Evolutionary conservation across 2,329 filamentous ascomycete species (phyloP), one percentile per base, ranked within the genome.

Genomic region (Anisogramma anomala): DNA sequence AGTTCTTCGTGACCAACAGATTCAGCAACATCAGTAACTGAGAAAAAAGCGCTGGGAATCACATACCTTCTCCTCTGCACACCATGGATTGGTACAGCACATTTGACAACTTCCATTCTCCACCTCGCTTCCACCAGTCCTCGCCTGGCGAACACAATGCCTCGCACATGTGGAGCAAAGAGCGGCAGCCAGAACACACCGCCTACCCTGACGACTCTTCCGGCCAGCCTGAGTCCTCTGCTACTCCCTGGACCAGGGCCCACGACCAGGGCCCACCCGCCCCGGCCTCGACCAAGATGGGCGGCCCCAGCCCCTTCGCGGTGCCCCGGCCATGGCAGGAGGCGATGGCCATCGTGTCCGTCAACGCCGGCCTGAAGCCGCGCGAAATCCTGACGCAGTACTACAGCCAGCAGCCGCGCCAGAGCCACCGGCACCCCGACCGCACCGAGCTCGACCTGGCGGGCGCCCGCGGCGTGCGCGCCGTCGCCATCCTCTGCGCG

Each of bases 321-420:
- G 45, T 47, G 9, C 34, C 45, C 30, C 32, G 33, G 35, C 25
- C 23, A 17, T 47, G 45, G 45, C 41, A 42, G 22, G 39, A 33
- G 15, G 38, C 45, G 17, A 41, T 47, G 45, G 26, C 43, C 26
- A 41, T 42, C 25, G 38, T 47, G 19, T 44, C 41, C 30, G 36
- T 47, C 34, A 47, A 47, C 31, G 37, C 41, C 3, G 42, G 42
- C 35, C 34, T 41, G 5, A 35, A 18, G 19, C 41, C 45, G 3
- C 42, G 41, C 25, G 23, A 41, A 23, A 35, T 44, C 31, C 41
- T 47, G 3, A 31, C 34, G 5, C 23, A 41, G 10, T 47, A 44
- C 35, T 36, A 47, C 34, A 26, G 36, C 6, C 20, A 18, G 4
- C 39, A 39, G 7, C 30, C 41, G 4, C 2, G 33, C 1, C 45